Base-by-base conservation (phyloP, 2,329 filamentous ascomycete genomes). In the Neofusicoccum cordaticola region DNA sequence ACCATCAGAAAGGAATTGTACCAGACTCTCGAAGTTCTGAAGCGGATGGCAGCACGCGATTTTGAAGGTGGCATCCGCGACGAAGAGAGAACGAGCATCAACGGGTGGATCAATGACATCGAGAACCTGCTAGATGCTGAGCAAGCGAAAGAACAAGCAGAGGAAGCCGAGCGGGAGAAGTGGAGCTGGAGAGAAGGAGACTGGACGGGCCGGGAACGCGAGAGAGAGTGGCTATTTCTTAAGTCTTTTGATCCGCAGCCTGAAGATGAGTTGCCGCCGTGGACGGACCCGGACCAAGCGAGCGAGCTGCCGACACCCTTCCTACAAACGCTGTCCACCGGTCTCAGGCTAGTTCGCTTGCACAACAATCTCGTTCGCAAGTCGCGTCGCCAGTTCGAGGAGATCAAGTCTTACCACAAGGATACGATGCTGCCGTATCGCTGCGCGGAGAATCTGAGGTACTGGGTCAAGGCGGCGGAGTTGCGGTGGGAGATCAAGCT, bases 381-480 rank as follows among this genome's bases (percentile, higher is more conserved):
- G 74, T 97, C 93, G 22, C 88, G 90, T 73, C 86, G 92, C 35
- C 91, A 90, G 7, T 98, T 98, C 74, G 93, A 93, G 61, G 87
- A 91, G 67, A 97, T 99, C 73, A 92, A 92, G 65, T 85, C 86
- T 9, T 97, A 90, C 77, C 95, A 98, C 76, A 89, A 88, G n/a
- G 93, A 99, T 76, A 94, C 95, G 9, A 89, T 88, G 66, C 98
- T 98, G 79, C 95, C 95, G 0, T 99, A 99, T 76, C 90, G 95
- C 56, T 89, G 89, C 67, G 92, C 93, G 2, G 95, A 99, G 71
- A 99, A 99, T 75, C 83, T 99, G 67, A 87, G 93, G 45, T 99
- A 90, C 82, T 99, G 95, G 94, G 86, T 91, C 78, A 99, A 99
- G 81, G 95, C 94, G 1, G 93, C 93, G 7, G 93, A 99, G 79